These are phyloP conservation scores for Fusarium poae DNA, from an alignment of 2,329 filamentous ascomycete genomes.

Conservation along the genomic window DNA sequence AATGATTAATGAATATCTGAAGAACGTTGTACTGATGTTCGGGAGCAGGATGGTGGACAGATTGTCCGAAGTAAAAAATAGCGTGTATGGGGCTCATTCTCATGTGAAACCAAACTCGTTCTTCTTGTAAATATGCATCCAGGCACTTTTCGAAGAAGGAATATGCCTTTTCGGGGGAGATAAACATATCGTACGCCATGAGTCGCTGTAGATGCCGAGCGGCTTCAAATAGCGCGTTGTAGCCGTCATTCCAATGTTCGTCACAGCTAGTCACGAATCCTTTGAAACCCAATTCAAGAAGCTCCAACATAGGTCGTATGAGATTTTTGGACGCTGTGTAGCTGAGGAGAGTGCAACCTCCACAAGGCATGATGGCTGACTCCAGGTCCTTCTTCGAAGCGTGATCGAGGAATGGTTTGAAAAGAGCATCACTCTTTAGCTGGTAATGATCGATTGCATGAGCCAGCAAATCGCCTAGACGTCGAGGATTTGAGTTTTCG, in stretches of 20 bases:
- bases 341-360: slow-evolving; percentile 45
- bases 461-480: slow-evolving; percentile 35
- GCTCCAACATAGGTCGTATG: slow-evolving; percentile 35
- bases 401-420: slow-evolving; percentile 31
- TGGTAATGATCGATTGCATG: slow-evolving; percentile 29
- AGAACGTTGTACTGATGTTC: slow-evolving; percentile 26
- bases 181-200: slow-evolving; percentile 29
- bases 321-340: slow-evolving; percentile 21
- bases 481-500: slow-evolving; percentile 1
- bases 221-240: slow-evolving; percentile 40
- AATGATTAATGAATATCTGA: slow-evolving; percentile 33
- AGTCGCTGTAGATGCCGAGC: slow-evolving; percentile 31
- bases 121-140: slow-evolving; percentile 38
- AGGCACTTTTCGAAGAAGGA: slow-evolving; percentile 36
- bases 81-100: slow-evolving; percentile 33
- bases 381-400: slow-evolving; percentile 33
- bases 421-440: slow-evolving; percentile 3
- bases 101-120: slow-evolving; percentile 40
- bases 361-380: slow-evolving; percentile 41
- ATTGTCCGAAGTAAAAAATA: slow-evolving; percentile 27
- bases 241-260: slow-evolving; percentile 42
- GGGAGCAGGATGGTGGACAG: background rate
- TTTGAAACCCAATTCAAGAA: slow-evolving; percentile 35
- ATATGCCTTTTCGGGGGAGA: slow-evolving; percentile 12
- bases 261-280: slow-evolving; percentile 40